Conservation (phyloP, 2,329 filamentous ascomycete species). For the Fusarium sp. region DNA sequence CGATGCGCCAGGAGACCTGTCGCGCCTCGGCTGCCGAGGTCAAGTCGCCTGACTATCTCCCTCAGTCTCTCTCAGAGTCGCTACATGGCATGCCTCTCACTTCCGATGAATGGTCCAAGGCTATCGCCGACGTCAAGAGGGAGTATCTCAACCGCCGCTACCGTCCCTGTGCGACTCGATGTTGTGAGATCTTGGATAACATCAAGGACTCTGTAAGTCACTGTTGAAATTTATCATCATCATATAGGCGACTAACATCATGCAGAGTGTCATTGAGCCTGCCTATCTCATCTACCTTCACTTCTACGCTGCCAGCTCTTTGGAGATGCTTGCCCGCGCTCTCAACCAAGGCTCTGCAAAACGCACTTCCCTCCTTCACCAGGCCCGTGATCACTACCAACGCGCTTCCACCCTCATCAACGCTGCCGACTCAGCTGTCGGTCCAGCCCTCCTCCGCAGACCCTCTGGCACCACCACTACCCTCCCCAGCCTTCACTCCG, state of each 20-base stretch:
- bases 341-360: conserved; percentile 59
- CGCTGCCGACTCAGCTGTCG: conserved; percentile 57
- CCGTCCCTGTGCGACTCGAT: conserved; percentile 64
- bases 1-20: conserved; percentile 25
- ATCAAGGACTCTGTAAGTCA: conserved; percentile 58
- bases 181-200: conserved; percentile 64
- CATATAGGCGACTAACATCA: conserved; percentile 25
- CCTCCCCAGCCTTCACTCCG: conserved; percentile 51
- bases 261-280: conserved; percentile 58
- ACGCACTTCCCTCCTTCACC: conserved; percentile 60
- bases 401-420: conserved; percentile 61
- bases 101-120: conserved; percentile 61
- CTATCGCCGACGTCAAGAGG: conserved; percentile 65
- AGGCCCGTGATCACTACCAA: conserved; percentile 65
- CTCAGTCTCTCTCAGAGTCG: conserved; percentile 29
- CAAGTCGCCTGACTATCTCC: conserved; percentile 25
- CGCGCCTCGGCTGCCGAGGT: conserved; percentile 8
- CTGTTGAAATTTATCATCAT: neutral
- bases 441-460: conserved; percentile 55
- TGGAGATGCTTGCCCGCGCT: conserved; percentile 66
- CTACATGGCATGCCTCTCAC: conserved; percentile 56
- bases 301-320: conserved; percentile 71
- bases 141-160: conserved; percentile 64
- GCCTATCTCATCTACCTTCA: conserved; percentile 69
- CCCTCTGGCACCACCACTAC: conserved; percentile 51